Evolutionary conservation across 2,329 filamentous ascomycete species (phyloP).

Genomic region (Celoporthe dispersa): DNA sequence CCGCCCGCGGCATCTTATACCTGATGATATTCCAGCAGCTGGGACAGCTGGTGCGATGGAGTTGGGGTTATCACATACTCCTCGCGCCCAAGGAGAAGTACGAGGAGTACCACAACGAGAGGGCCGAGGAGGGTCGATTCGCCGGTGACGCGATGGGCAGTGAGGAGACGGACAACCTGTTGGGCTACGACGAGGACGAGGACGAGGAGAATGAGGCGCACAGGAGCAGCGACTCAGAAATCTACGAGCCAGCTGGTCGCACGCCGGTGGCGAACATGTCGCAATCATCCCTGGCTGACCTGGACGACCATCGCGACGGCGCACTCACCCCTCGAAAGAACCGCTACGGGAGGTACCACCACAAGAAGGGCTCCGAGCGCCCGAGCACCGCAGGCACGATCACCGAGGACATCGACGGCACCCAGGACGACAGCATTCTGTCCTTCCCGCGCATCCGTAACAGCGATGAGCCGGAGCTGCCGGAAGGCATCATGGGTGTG

Average conservation of each 20-base stretch:
- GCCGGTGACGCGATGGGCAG: constrained; percentile 50
- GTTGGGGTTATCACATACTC: constrained; percentile 95
- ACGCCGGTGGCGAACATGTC: constrained; percentile 59
- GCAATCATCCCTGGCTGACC: constrained; percentile 48
- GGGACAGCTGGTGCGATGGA: constrained; percentile 94
- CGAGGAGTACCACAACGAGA: constrained; percentile 62
- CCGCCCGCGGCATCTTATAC: constrained; percentile 90
- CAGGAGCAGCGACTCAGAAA: constrained; percentile 44
- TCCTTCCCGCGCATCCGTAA: constrained; percentile 64
- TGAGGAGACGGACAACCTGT: constrained; percentile 51
- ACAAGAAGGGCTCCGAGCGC: constrained; percentile 31
- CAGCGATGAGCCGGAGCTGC: constrained; percentile 46
- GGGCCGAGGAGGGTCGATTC: constrained; percentile 63
- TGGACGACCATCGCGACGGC: constrained; percentile 17
- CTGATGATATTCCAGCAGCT: constrained; percentile 97
- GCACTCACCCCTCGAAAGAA: constrained; percentile 39
- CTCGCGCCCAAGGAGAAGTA: constrained; percentile 83
- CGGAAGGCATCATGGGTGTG: constrained; percentile 48
- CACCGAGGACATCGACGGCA: constrained; percentile 31
- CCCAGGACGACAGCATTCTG: constrained; percentile 56
- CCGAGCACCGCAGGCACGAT: constrained; percentile 26
- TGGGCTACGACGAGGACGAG: constrained; percentile 51
- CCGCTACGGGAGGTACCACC: constrained; percentile 36
- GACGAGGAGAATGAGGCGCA: constrained; percentile 45
- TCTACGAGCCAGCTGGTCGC: constrained; percentile 59